A percentile compares a stretch with the other conserved stretches of the same genome.
phyloP scores from a whole-genome alignment of 345 rosid species.

The Syzygium aromaticum region DNA sequence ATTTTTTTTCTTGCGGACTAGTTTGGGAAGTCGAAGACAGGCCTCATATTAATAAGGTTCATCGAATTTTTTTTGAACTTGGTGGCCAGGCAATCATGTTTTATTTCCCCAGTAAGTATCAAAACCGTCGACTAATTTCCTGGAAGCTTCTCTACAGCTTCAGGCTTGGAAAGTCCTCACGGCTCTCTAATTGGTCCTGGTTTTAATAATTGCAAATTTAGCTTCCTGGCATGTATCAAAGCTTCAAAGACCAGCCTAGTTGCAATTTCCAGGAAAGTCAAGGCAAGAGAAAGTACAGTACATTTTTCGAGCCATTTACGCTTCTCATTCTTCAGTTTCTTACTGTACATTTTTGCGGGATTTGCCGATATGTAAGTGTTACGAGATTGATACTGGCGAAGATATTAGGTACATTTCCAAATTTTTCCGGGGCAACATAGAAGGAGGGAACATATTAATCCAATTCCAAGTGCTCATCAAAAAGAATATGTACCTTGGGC shows the following conservation, averaged over 20 bases:
- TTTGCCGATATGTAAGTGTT: not conserved
- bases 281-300: not conserved
- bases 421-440: not conserved
- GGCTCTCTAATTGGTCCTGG: not conserved
- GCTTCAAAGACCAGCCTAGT: not conserved
- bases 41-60: not conserved
- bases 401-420: not conserved
- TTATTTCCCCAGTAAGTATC: not conserved
- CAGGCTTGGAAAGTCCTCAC: not conserved
- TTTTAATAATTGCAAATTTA: not conserved
- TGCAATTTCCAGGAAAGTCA: not conserved
- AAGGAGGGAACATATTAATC: not conserved
- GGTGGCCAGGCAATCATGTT: not conserved
- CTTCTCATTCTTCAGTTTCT: not conserved
- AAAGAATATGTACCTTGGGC: constrained; percentile 48
- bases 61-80: not conserved
- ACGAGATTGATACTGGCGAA: not conserved
- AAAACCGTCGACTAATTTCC: not conserved
- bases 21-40: not conserved
- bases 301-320: not conserved
- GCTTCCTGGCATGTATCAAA: not conserved
- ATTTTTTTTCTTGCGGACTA: not conserved
- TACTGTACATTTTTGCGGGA: not conserved
- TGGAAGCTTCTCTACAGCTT: not conserved
- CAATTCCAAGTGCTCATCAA: not conserved